Evolutionary conservation across 1,284 basidiomycete species (phyloP), one percentile per base, ranked within the genome.

Genomic region (Anthracocystis setariae): DNA sequence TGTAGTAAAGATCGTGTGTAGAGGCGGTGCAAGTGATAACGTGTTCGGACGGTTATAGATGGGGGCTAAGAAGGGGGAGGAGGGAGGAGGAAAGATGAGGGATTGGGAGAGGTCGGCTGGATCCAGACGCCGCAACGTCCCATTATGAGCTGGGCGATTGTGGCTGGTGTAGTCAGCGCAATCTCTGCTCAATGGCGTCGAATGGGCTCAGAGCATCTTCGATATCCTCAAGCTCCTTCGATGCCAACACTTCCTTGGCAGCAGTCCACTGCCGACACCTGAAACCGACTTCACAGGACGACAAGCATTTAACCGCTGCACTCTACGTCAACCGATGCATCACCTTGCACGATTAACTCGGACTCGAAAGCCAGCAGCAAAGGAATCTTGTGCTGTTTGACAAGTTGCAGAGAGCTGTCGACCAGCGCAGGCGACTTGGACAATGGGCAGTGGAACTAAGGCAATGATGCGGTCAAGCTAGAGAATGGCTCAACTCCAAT

Each of bases 21-120:
- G 48, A 57, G 56, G 40, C 52, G 46, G 46, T 48, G 48, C 60
- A 57, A 50, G 25, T 45, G 37, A 44, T 25, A 60, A 46, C 50
- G 17, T 48, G 51, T 8, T 33, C 23, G 45, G 51, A 46, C 43
- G 25, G 44, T 25, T 39, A 20, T 20, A 32, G 42, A 33, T 47
- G 48, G 35, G 50, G 53, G 49, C 57, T 37, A 49, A 27, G 29
- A 21, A 20, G 32, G 27, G 18, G 10, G 18, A 40, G 48, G 48
- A 8, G 8, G 8, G n/a, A 21, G 24, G 13, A 15, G 18, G 15
- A 35, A 9, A 8, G 35, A 4, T 21, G n/a, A 18, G 15, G 40
- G 18, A 13, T 15, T 18, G 40, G 20, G 8, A 13, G 40, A 23
- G 21, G 20, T 18, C 21, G 9, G 21, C 8, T 42, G 10, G 17